Base-by-base conservation (phyloP, 2,329 filamentous ascomycete species). In the Myriosclerotinia duriaeana region DNA sequence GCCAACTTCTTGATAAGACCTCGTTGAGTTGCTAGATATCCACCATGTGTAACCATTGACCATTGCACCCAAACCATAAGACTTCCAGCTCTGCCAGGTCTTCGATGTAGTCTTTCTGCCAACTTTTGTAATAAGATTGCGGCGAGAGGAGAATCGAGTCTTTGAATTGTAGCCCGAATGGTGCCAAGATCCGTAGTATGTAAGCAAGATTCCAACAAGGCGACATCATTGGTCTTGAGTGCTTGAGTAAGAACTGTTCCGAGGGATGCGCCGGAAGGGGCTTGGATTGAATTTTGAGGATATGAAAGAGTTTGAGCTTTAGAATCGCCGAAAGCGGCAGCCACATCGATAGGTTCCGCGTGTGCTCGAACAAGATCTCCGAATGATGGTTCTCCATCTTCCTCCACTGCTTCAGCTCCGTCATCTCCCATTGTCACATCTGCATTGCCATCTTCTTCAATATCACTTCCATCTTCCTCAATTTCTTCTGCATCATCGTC, bases 41-140 rank as follows among this genome's bases (percentile, higher is more conserved):
- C 95, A 71, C 95, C 95, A 76, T 99, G 95, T 1, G 91, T 89
- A 44, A 97, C 87, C 65, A 97, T 85, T 1, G 92, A 94, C 92
- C 93, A 97, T 79, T 97, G 93, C 53, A 98, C 90, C 93, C 95
- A 99, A 20, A 90, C 87, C 85, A 97, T 93, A 42, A 99, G 85
- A 75, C 89, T 91, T 62, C 93, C 93, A 17, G 95, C 94, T 65
- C 95, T 87, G 4, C 94, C 95, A 1, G 95, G 95, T 54, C 92
- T 87, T 71, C 90, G 87, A 78, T 97, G 89, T 76, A 99, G 86
- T 67, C 93, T 86, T 72, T 96, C 90, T 11, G 95, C 92, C 62
- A 99, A 85, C 78, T 92, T 93, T 74, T 88, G 87, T 66, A 99
- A 85, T 12, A 99, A 84, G 9, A 81, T 84, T 46, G 88, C 89